phyloP scores from a whole-genome alignment of 352 stramenopile genomes.

The Phytophthora lateralis region DNA sequence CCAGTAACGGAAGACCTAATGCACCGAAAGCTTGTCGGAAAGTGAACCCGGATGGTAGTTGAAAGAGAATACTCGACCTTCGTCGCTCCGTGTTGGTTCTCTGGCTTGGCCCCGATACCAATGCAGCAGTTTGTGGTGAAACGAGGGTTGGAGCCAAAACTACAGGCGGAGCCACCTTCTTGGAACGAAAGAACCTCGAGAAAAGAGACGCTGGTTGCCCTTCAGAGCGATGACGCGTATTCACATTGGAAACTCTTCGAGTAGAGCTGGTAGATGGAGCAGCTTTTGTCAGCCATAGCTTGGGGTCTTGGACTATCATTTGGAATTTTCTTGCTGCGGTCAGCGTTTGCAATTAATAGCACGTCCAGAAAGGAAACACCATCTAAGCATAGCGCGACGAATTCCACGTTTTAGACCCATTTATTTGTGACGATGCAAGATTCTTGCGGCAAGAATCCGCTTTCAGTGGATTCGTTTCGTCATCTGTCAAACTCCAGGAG shows the following conservation, averaged over 20 bases:
- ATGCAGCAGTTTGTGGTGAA: background rate
- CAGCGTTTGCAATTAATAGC: too few species aligned
- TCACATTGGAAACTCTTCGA: background rate
- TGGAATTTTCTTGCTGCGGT: background rate
- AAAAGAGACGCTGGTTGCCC: background rate
- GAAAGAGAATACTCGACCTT: background rate
- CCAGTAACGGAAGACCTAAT: slow-evolving; percentile 23
- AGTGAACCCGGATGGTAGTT: slow-evolving; percentile 3
- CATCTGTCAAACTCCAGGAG: too few species aligned
- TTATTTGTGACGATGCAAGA: background rate
- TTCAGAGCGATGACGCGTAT: background rate
- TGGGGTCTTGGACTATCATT: slow-evolving; percentile 8
- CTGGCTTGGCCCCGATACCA: background rate
- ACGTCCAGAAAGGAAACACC: too few species aligned
- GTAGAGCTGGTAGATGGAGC: background rate
- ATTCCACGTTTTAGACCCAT: background rate
- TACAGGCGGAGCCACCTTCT: background rate
- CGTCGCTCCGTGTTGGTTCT: background rate
- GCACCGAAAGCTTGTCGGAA: slow-evolving; percentile 30
- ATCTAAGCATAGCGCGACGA: too few species aligned
- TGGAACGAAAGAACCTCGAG: background rate
- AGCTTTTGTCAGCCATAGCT: slow-evolving; percentile 15
- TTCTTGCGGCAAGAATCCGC: too few species aligned
- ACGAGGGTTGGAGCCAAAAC: background rate
- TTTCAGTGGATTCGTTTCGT: too few species aligned